Conservation (phyloP, 129 eudicot species). For the Oenanthe sinensis region DNA sequence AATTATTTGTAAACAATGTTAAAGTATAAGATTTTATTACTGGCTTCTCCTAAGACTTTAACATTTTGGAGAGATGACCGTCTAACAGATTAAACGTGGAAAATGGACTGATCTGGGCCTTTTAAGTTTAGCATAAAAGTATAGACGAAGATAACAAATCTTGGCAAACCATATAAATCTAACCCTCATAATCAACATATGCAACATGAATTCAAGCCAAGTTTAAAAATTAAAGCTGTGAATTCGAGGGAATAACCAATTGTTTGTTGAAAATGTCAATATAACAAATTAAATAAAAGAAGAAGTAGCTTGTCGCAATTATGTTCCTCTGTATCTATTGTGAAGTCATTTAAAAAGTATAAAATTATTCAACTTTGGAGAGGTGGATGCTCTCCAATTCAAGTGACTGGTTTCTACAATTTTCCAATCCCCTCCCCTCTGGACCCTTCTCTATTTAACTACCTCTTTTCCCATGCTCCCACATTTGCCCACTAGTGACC, state of each 20-base stretch:
- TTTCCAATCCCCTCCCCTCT: too few species aligned
- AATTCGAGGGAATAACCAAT: neutral
- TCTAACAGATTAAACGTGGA: neutral
- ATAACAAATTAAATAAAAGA: neutral
- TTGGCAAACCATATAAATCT: neutral
- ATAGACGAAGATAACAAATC: neutral
- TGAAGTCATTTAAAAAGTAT: too few species aligned
- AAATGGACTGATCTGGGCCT: neutral
- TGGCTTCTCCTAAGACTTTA: neutral
- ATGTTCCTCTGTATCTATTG: neutral
- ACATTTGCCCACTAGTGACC: too few species aligned
- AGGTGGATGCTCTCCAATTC: too few species aligned
- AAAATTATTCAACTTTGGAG: too few species aligned
- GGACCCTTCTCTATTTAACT: too few species aligned
- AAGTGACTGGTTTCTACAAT: too few species aligned
- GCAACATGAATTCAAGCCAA: neutral
- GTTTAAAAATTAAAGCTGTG: neutral
- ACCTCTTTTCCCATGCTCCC: too few species aligned
- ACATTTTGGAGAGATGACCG: neutral
- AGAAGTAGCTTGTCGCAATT: neutral
- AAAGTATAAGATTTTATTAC: neutral
- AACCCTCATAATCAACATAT: neutral
- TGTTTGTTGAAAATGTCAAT: neutral
- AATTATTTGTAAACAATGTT: conserved; percentile 6
- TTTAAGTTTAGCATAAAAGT: neutral